These are phyloP conservation scores for Boletus sp. DNA, from an alignment of 768 basidiomycete genomes.

Conservation along the genomic window DNA sequence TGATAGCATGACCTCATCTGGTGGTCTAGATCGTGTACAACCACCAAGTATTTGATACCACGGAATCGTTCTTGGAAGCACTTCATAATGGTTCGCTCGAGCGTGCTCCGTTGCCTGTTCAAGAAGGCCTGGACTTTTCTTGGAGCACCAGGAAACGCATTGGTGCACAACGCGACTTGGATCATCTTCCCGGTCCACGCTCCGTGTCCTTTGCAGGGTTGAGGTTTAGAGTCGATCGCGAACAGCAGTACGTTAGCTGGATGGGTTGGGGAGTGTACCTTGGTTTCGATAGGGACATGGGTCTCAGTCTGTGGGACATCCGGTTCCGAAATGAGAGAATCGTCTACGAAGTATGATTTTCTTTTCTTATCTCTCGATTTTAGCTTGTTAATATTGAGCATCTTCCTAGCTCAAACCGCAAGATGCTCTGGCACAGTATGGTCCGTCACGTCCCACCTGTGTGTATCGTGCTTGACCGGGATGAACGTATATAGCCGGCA, in stretches of 20 bases:
- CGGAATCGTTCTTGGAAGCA: slow-evolving; percentile 50
- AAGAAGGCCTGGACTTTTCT: slow-evolving; percentile 34
- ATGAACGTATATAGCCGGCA: slow-evolving; percentile 41
- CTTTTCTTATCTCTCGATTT: no score
- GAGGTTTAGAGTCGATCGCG: slow-evolving; percentile 54
- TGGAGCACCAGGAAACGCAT: slow-evolving; percentile 49
- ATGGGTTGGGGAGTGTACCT: slow-evolving; percentile 65
- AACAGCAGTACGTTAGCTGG: slow-evolving; percentile 59
- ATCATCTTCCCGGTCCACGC: slow-evolving; percentile 62
- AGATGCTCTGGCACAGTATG: slow-evolving; percentile 61
- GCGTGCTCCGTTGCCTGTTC: slow-evolving; percentile 33
- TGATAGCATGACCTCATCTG: neutral
- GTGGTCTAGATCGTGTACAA: slow-evolving; percentile 52
- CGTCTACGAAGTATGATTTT: slow-evolving; percentile 50
- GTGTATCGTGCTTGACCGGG: neutral
- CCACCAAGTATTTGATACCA: slow-evolving; percentile 50
- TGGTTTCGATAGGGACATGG: slow-evolving; percentile 68
- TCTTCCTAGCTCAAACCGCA: slow-evolving; percentile 50
- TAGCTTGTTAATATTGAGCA: neutral
- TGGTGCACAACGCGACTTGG: slow-evolving; percentile 49
- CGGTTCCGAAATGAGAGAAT: slow-evolving; percentile 57
- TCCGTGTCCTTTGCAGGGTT: slow-evolving; percentile 59
- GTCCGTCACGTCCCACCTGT: slow-evolving; percentile 26
- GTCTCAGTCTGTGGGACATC: slow-evolving; percentile 58
- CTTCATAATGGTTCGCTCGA: slow-evolving; percentile 53